A percentile compares a stretch with the other conserved stretches of the same genome.
These are phyloP conservation scores for Nakaseomyces uthaithaninus DNA, from an alignment of 1,139 yeast genomes.

Conservation along the genomic window DNA sequence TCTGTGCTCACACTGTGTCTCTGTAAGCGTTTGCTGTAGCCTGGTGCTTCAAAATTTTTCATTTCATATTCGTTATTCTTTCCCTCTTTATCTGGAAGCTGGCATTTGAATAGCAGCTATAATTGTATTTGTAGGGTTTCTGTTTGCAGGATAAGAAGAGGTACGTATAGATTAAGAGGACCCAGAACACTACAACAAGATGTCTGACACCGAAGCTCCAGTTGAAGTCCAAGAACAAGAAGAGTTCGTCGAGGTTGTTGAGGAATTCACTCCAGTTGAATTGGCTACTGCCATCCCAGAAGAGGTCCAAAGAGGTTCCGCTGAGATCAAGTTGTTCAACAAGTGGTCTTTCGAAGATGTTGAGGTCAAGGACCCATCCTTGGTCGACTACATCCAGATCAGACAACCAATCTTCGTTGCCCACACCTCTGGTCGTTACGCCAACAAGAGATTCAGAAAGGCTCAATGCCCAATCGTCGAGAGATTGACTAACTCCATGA, in stretches of 20 bases:
- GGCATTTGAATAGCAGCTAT: no score
- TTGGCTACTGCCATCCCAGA: slow-evolving; percentile 94
- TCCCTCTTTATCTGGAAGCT: no score
- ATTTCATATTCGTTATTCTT: no score
- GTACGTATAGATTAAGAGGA: slow-evolving; percentile 6
- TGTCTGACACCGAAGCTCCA: slow-evolving; percentile 43
- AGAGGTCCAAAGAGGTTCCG: slow-evolving; percentile 93
- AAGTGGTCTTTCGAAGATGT: slow-evolving; percentile 98
- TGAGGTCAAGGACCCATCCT: slow-evolving; percentile 94
- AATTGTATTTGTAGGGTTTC: no score
- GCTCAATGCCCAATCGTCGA: slow-evolving; percentile 99
- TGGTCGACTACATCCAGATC: slow-evolving; percentile 97
- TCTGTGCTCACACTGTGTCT: no score
- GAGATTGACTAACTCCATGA: slow-evolving; percentile 98
- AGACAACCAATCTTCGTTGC: slow-evolving; percentile 96
- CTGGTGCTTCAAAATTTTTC: no score
- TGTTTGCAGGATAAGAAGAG: no score
- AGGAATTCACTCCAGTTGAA: slow-evolving; percentile 70
- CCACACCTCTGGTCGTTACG: slow-evolving; percentile 99
- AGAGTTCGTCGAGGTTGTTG: slow-evolving; percentile 48
- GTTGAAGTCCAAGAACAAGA: slow-evolving; percentile 44
- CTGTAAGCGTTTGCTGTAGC: no score
- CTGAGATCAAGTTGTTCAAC: slow-evolving; percentile 97
- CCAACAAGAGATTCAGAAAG: slow-evolving; percentile 99
- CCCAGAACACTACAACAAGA: slow-evolving; percentile 18